A percentile compares a stretch with the other conserved stretches of the same genome.
These are phyloP conservation scores for Sarocladiaceae sp. DNA, from an alignment of 2,329 filamentous ascomycete genomes.

Conservation along the genomic window DNA sequence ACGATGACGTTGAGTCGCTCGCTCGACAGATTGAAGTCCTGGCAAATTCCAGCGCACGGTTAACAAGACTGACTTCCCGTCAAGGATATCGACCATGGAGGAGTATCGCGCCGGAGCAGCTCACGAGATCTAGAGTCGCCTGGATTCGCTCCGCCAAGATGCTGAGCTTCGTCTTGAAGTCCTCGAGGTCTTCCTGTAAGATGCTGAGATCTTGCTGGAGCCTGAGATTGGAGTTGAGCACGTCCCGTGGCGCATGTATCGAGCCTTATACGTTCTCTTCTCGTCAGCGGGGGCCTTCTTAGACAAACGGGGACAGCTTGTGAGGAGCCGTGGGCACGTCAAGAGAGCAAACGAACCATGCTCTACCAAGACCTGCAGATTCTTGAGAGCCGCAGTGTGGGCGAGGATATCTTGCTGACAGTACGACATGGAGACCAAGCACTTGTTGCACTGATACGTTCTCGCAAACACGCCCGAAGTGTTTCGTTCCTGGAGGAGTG, in stretches of 20 bases:
- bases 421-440: constrained; percentile 5
- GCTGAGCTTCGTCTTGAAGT: background rate
- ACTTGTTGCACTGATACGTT: constrained; percentile 4
- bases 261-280: too few relatives aligned
- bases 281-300: background rate
- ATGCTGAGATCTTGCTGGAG: background rate
- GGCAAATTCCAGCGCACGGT: too few relatives aligned
- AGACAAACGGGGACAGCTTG: too few relatives aligned
- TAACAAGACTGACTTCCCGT: too few relatives aligned
- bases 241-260: too few relatives aligned
- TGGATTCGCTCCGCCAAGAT: background rate
- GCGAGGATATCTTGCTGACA: constrained; percentile 4
- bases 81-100: too few relatives aligned
- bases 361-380: background rate
- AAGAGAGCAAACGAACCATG: too few relatives aligned
- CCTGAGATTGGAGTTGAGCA: background rate
- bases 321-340: too few relatives aligned
- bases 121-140: constrained; percentile 1
- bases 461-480: background rate
- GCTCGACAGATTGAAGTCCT: constrained; percentile 4
- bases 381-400: background rate
- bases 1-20: constrained; percentile 2
- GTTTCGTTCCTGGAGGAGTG: background rate
- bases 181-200: background rate
- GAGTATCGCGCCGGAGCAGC: too few relatives aligned